These are phyloP conservation scores for Ophiostoma populinum DNA, from an alignment of 2,329 filamentous ascomycete species.

Conservation along the genomic window DNA sequence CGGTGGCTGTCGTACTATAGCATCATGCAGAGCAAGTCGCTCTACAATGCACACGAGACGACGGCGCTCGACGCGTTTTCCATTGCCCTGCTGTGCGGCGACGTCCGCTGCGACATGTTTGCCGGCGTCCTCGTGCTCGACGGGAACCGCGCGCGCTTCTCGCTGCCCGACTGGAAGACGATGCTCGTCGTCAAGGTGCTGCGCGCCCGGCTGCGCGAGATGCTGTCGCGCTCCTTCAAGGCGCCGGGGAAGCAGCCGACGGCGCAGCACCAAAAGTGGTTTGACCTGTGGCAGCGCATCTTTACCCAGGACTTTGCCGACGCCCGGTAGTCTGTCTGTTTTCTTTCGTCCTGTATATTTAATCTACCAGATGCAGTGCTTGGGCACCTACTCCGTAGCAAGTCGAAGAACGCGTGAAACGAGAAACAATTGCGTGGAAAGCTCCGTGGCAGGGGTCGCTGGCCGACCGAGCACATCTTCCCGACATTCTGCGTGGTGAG, in stretches of 20 bases:
- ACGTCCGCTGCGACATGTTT: constrained; percentile 79
- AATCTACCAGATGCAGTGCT: background rate
- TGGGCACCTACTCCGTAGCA: background rate
- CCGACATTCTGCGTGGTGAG: no score
- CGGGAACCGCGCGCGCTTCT: constrained; percentile 70
- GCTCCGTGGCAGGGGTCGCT: background rate
- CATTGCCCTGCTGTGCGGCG: constrained; percentile 70
- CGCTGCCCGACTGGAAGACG: constrained; percentile 74
- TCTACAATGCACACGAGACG: constrained; percentile 83
- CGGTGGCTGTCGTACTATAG: constrained; percentile 91
- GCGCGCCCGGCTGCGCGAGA: constrained; percentile 54
- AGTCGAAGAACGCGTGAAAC: background rate
- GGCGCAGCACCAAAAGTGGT: constrained; percentile 53
- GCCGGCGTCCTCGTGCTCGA: constrained; percentile 76
- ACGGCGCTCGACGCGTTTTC: constrained; percentile 67
- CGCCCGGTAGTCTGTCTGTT: no score
- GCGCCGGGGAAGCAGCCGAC: constrained; percentile 44
- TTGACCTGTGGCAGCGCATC: constrained; percentile 56
- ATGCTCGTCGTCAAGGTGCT: constrained; percentile 79
- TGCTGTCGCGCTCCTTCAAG: constrained; percentile 55
- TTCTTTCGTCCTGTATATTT: no score
- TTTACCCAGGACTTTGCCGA: constrained; percentile 40
- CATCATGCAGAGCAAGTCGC: constrained; percentile 85
- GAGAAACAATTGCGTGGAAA: background rate
- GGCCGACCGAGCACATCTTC: background rate